Base-by-base conservation (phyloP, 192 early-diverging fungal species). In the Phlyctochytrium bullatum region DNA sequence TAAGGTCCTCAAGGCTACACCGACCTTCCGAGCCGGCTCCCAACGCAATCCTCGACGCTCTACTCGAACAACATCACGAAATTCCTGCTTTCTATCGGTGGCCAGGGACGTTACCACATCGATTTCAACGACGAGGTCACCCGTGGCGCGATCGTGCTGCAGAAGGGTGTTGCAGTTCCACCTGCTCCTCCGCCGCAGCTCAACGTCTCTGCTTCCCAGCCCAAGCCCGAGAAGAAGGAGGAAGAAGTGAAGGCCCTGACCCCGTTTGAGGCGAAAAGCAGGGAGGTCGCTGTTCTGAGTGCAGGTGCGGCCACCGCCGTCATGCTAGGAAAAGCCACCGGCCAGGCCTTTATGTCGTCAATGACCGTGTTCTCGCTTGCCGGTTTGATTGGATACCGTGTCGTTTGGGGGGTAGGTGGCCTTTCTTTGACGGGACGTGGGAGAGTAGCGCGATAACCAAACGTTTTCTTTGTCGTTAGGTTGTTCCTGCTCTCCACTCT, bases 41-140 rank as follows among this genome's bases (percentile, higher is more conserved):
- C 74, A 29, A 74, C 71, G 17, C 74, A 76, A 50, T 76, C 74
- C 20, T 75, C 72, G 3, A 75, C 68, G 17, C 71, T 76, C 6
- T 76, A 76, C 56, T 76, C 74, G 14, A 76, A 76, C 72, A 76
- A 76, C 67, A 76, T 76, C 1, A 68, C 66, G 27, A 72, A 76
- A 61, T 76, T 74, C 51, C 59, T 76, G 6, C 65, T 76, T 3
- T 73, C 71, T 23, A n/a, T 74, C 25, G 66, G 56, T n/a, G 30
- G 35, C 17, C 36, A 74, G 14, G 36, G 58, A 20, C 64, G 67
- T 33, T 36, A 32, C 65, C 2, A 33, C 40, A 64, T 76, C n/a
- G 66, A 76, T 56, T n/a, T 69, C 4, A 52, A 60, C 2, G 74
- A 76, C 35, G 74, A 76, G 36, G 74, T 76, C 20, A 65, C 53